Evolutionary conservation across 1,284 basidiomycete genomes (phyloP).

Genomic region (Bjerkandera adusta): DNA sequence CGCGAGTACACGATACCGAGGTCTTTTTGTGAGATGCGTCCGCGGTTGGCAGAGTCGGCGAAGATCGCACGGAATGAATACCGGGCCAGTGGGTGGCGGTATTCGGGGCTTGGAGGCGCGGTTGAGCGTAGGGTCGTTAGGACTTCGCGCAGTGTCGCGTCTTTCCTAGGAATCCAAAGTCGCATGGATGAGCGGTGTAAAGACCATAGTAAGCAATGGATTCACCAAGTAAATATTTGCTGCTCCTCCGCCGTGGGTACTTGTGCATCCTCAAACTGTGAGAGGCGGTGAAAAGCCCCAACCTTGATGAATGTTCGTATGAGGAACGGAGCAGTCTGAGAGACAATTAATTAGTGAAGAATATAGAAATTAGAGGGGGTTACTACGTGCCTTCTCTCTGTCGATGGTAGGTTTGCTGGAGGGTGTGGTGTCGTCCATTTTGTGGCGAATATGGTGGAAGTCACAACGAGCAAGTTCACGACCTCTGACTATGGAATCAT

Average conservation of each 20-base stretch:
- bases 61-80: slow-evolving; percentile 77
- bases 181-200: neutral
- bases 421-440: slow-evolving; percentile 30
- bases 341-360: neutral
- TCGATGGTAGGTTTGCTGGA: slow-evolving; percentile 33
- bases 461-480: neutral
- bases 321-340: slow-evolving; percentile 72
- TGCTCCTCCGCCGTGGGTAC: slow-evolving; percentile 75
- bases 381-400: slow-evolving; percentile 35
- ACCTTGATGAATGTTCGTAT: slow-evolving; percentile 81
- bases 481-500: neutral
- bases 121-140: slow-evolving; percentile 69
- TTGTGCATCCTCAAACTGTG: slow-evolving; percentile 70
- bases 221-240: slow-evolving; percentile 73
- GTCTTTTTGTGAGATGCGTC: slow-evolving; percentile 69
- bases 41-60: slow-evolving; percentile 67
- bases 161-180: slow-evolving; percentile 67
- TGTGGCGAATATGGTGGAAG: neutral
- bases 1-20: slow-evolving; percentile 76
- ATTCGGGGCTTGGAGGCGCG: slow-evolving; percentile 61
- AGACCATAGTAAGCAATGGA: slow-evolving; percentile 8
- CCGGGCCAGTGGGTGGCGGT: slow-evolving; percentile 73
- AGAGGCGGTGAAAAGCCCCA: slow-evolving; percentile 67
- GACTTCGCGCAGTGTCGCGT: slow-evolving; percentile 74
- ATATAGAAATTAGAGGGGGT: neutral